phyloP scores from a whole-genome alignment of 441 rosid species.

The Erodium moschatum region DNA sequence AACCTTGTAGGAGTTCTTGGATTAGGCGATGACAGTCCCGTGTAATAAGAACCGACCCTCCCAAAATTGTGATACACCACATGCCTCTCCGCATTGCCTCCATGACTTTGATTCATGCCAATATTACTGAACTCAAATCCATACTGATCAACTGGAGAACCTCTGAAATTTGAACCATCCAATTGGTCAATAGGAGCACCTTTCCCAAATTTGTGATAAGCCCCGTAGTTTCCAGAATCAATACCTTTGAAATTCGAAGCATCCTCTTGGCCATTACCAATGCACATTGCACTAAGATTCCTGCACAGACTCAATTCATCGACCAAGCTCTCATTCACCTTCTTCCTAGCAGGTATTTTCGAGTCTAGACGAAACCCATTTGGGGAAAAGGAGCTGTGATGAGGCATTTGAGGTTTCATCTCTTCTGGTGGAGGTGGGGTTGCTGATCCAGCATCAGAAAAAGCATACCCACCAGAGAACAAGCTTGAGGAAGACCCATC shows the following conservation, averaged over 20 bases:
- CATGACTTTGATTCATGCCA: background rate
- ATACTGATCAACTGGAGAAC: background rate
- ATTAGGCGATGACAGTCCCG: no score
- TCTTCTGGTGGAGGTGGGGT: slow-evolving; percentile 31
- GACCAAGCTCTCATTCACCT: slow-evolving; percentile 16
- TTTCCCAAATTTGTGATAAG: background rate
- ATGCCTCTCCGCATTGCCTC: background rate
- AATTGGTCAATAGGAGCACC: slow-evolving; percentile 3
- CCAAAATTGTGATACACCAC: background rate
- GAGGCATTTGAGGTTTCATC: slow-evolving; percentile 17
- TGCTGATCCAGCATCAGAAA: slow-evolving; percentile 34
- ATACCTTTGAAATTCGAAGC: slow-evolving; percentile 16
- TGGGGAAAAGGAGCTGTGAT: background rate
- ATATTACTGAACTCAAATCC: background rate
- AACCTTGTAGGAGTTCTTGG: slow-evolving; percentile 8
- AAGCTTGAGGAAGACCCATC: slow-evolving; percentile 27
- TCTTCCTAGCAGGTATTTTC: slow-evolving; percentile 9
- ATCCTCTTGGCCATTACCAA: slow-evolving; percentile 20
- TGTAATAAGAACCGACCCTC: background rate
- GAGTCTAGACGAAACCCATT: slow-evolving; percentile 13
- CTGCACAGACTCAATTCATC: slow-evolving; percentile 26
- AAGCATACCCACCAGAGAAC: slow-evolving; percentile 31
- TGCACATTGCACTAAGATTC: slow-evolving; percentile 23
- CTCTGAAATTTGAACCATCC: background rate
- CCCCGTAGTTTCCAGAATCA: slow-evolving; percentile 13